Percentiles rank a stretch among this genome's conserved stretches.
Evolutionary conservation across 2,329 filamentous ascomycete species (phyloP).

Genomic region (Pseudocercospora macadamiae): DNA sequence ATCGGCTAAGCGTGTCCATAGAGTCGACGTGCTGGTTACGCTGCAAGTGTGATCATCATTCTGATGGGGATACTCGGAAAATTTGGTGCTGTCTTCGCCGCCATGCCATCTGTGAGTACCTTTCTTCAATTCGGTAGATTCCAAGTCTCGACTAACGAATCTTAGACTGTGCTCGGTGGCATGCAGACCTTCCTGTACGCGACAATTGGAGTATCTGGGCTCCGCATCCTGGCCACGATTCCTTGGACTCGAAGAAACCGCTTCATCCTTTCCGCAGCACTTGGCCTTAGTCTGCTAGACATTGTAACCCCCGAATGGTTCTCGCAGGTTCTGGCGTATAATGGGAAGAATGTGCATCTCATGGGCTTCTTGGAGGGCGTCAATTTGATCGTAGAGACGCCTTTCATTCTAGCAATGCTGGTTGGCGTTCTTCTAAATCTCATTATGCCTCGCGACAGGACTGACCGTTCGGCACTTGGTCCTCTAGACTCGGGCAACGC

Average conservation of each 20-base stretch:
- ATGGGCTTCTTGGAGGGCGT: constrained; percentile 26
- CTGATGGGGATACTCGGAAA: constrained; percentile 27
- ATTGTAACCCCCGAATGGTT: constrained; percentile 27
- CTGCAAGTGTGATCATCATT: constrained; percentile 21
- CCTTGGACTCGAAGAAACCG: constrained; percentile 74
- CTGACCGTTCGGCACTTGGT: neutral
- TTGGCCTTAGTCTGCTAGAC: constrained; percentile 25
- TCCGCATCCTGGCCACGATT: constrained; percentile 70
- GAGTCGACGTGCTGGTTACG: constrained; percentile 27
- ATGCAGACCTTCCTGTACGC: constrained; percentile 75
- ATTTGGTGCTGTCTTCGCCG: constrained; percentile 25
- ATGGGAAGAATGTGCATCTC: constrained; percentile 20
- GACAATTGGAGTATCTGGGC: constrained; percentile 73
- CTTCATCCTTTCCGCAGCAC: constrained; percentile 63
- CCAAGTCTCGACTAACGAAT: neutral
- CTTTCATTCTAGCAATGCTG: constrained; percentile 27
- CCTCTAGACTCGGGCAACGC: neutral
- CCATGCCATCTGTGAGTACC: constrained; percentile 21
- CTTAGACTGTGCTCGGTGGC: constrained; percentile 40
- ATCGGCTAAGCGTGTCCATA: neutral
- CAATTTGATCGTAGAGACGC: constrained; percentile 27
- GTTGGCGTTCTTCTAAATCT: constrained; percentile 24
- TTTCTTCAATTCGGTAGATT: neutral
- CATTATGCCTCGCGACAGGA: constrained; percentile 26
- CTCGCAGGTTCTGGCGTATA: constrained; percentile 20